Conservation (phyloP, 768 basidiomycete species). For the Rhodotorula paludigena region DNA sequence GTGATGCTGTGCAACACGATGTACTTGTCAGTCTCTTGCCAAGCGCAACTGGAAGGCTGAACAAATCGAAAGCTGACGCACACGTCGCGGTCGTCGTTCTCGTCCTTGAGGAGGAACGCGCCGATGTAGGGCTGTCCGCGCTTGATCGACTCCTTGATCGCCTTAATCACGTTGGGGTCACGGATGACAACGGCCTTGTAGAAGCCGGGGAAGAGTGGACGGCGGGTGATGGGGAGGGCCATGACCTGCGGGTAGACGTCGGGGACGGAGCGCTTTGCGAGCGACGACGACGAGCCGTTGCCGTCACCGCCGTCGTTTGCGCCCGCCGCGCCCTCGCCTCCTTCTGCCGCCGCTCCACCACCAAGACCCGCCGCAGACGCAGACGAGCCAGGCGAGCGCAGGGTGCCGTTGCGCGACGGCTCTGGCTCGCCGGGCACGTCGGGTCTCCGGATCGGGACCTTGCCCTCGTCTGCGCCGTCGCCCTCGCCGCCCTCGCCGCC, state of each 20-base stretch:
- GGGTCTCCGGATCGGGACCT: slow-evolving; percentile 1
- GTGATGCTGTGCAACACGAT: slow-evolving; percentile 55
- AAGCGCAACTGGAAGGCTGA: no score
- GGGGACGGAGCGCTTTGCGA: slow-evolving; percentile 29
- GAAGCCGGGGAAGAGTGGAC: slow-evolving; percentile 94
- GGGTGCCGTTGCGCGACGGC: background rate
- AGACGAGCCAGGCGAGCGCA: background rate
- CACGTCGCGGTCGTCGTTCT: slow-evolving; percentile 83
- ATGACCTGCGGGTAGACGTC: slow-evolving; percentile 77
- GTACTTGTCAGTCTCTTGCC: background rate
- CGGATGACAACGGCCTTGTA: slow-evolving; percentile 95
- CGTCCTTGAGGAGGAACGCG: slow-evolving; percentile 92
- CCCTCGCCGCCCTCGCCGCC: slow-evolving; percentile 2
- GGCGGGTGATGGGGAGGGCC: slow-evolving; percentile 87
- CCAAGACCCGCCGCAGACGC: background rate
- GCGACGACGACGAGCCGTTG: background rate
- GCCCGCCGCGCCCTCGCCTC: no score
- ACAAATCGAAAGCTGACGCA: background rate
- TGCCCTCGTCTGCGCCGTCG: background rate
- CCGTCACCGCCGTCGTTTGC: background rate
- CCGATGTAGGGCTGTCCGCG: slow-evolving; percentile 96
- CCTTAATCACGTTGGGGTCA: slow-evolving; percentile 82
- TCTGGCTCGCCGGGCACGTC: slow-evolving; percentile 1
- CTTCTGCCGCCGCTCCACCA: background rate
- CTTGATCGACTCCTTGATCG: slow-evolving; percentile 93